Evolutionary conservation across 2,329 filamentous ascomycete species (phyloP), one percentile per base, ranked within the genome.

Genomic region (Coleophoma eucalyptorum): DNA sequence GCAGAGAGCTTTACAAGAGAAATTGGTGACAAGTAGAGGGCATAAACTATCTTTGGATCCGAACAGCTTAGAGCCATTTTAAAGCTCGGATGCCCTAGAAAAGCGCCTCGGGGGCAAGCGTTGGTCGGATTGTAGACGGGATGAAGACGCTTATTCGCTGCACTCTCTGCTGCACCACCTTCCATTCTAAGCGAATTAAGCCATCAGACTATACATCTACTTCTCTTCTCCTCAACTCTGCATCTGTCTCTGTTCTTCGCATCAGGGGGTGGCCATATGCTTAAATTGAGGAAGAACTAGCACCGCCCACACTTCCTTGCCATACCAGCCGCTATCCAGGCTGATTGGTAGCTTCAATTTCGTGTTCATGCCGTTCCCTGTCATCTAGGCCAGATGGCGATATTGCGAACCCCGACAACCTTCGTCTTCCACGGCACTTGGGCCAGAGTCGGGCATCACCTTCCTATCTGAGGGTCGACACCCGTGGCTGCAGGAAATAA

Each of bases 391-490:
- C 26, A 26, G 26, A 26, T 26, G 26, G 26, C 26, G 26, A 26
- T 26, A 26, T 26, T 26, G 26, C 10, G 26, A 5, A 26, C 26
- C 6, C 26, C 26, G 10, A 26, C 26, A 8, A 26, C 26, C 26
- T 26, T 26, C 10, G 26, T 26, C 26, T 5, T 5, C 6, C 10
- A 44, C 42, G 42, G 42, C 42, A 44, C 15, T 44, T 31, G 12
- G 15, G 20, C 42, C 10, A 16, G 12, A 12, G 20, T 26, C 20
- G 16, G 21, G 11, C 19, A 11, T 33, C 34, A 49, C 52, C 52
- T 54, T 49, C 52, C 49, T 48, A 42, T 43, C 43, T 18, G 16
- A 49, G 52, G 13, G 5, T 16, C 33, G 10, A 6, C 26, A 41
- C 6, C 52, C 37, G 42, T n/a, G 18, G 37, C 20, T 50, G 43